Evolutionary conservation across 257 asterid genomes (phyloP), one percentile per base, ranked within the genome.

Genomic region (Thymus mandschuricus): DNA sequence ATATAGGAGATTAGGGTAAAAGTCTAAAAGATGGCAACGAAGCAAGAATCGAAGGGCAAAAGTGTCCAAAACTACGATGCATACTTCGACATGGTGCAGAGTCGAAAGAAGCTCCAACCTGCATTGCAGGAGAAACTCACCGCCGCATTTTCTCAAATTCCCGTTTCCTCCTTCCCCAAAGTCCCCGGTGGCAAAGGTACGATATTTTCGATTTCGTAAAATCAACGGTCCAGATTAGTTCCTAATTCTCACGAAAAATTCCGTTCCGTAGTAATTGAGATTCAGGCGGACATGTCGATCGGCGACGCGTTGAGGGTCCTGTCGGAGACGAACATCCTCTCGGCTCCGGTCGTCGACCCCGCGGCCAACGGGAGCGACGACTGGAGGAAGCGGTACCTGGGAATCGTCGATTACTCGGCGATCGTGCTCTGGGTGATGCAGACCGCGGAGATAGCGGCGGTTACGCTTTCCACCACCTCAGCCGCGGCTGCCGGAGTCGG

Each of bases 111-210:
- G 75, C 76, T 89, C 46, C 85, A 38, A 38, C 96, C 41, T 81
- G 6, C 87, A 6, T 74, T 93, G 54, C 96, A 87, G 84, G 90
- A 91, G 49, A 71, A 86, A 43, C 84, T 91, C 3, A 91, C 97
- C 0, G 49, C 78, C 8, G 88, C 98, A 49, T 94, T 94, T 49
- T 82, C 92, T 0, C 78, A 72, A 61, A 85, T 91, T 55, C 96
- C 89, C 0, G 97, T 86, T 76, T 86, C 96, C 9, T 77, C 91
- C 38, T 94, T 94, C 79, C 97, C 97, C 1, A 81, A 78, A 70
- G 92, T 94, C 67, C 96, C 89, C 3, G 96, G 97, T 15, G 96
- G 97, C 74, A 91, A 85, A 85, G 96, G 98, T 90, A 21, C 21
- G 21, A 21, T 21, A 0, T 21, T 21, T 21, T 21, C 21, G 21